Evolutionary conservation across 257 asterid species (phyloP), one percentile per base, ranked within the genome.

Genomic region (Nicotiana benthamiana): DNA sequence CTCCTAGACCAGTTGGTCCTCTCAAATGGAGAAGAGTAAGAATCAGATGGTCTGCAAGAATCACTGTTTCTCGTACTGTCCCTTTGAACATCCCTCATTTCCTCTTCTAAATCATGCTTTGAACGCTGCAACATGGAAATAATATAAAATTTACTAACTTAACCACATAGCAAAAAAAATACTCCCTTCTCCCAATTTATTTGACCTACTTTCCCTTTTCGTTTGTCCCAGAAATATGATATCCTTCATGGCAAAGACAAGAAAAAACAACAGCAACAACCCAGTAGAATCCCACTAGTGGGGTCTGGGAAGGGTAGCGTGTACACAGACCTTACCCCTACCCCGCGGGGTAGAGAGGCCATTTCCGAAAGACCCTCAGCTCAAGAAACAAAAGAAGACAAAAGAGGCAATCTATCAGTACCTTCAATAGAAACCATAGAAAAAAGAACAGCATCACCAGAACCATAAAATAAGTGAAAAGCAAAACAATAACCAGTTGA

Each of bases 51-150:
- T 75, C 80, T 83, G 30, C 86, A 86, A 62, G 89, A 84, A 64
- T 80, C 82, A 30, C 82, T 65, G 81, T 80, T 87, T 75, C 91
- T 86, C 82, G 68, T 75, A 87, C 84, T 80, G 32, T 86, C 87
- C 75, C 85, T 77, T 83, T 82, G 24, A 36, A 72, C 53, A 67
- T 86, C 88, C 85, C 93, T 86, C 17, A 79, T 80, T 86, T 91
- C 92, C 88, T 92, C 97, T 74, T 90, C 96, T 8, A 72, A 43
- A 40, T 94, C 88, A 62, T 94, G 92, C 53, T 89, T 86, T 1
- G 93, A 86, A 27, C 97, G 90, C 98, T 94, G 93, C 82, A 84
- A 15, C 36, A 56, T 11, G 75, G 54, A 79, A 56, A 75, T 22
- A 8, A 18, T 22, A 83, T 53, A 27, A 32, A 63, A 22, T 46